A percentile compares a stretch with the other conserved stretches of the same genome.
These are phyloP conservation scores for Eutrema japonicum DNA, from an alignment of 345 rosid genomes.

Conservation along the genomic window DNA sequence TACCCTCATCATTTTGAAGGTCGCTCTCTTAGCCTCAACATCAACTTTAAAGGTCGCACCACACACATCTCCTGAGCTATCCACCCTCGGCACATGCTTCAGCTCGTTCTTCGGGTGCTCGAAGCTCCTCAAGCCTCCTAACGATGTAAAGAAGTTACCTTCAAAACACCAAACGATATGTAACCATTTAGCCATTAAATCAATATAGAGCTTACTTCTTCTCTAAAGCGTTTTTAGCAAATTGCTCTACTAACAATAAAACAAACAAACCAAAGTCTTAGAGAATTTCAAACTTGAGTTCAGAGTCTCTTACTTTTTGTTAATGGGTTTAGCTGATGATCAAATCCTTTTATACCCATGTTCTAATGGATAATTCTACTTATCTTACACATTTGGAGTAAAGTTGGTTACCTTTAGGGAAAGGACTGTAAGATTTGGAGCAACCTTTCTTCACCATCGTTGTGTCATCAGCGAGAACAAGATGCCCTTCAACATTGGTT, in stretches of 20 bases:
- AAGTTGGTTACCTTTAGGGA: slow-evolving; percentile 79
- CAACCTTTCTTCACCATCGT: slow-evolving; percentile 57
- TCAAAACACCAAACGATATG: slow-evolving; percentile 33
- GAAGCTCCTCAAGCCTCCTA: slow-evolving; percentile 90
- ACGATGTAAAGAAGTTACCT: slow-evolving; percentile 89
- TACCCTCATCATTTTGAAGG: too few relatives aligned
- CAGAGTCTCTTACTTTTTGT: too few relatives aligned
- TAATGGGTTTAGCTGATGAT: too few relatives aligned
- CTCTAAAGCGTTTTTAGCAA: too few relatives aligned
- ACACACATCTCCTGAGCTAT: slow-evolving; percentile 85
- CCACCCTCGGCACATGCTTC: slow-evolving; percentile 91
- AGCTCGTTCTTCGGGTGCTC: slow-evolving; percentile 85
- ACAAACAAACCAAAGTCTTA: background rate
- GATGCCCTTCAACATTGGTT: slow-evolving; percentile 73
- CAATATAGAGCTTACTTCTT: background rate
- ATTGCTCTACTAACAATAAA: background rate
- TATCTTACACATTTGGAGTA: background rate
- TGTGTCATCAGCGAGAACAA: slow-evolving; percentile 63
- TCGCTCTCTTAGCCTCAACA: slow-evolving; percentile 59
- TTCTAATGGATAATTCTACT: too few relatives aligned
- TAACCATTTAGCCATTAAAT: background rate
- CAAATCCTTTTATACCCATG: too few relatives aligned
- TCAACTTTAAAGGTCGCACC: slow-evolving; percentile 85
- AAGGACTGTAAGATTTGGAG: slow-evolving; percentile 64
- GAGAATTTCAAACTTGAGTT: background rate